These are phyloP conservation scores for Xylaria sp. DNA, from an alignment of 2,329 filamentous ascomycete species.

Conservation along the genomic window DNA sequence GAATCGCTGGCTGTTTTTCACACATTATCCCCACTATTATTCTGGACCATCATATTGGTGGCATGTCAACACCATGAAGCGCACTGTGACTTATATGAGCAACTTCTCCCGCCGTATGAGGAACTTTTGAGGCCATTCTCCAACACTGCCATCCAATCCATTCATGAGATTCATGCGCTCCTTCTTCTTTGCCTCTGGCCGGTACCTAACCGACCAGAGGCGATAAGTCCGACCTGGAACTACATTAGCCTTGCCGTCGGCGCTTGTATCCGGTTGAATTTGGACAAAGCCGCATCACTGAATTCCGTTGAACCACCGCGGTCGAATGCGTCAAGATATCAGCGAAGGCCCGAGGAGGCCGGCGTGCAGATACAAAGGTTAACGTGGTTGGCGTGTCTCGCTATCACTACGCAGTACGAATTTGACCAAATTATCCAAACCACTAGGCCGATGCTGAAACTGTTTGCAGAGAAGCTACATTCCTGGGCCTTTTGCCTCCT, in stretches of 20 bases:
- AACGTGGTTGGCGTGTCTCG: constrained; percentile 32
- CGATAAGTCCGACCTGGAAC: constrained; percentile 27
- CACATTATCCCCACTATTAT: constrained; percentile 24
- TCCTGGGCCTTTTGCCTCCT: constrained; percentile 30
- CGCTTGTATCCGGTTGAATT: constrained; percentile 28
- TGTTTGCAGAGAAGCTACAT: constrained; percentile 26
- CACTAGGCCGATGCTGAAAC: constrained; percentile 1
- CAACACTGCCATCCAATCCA: constrained; percentile 28
- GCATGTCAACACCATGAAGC: constrained; percentile 22
- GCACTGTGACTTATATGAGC: constrained; percentile 21
- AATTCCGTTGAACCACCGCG: constrained; percentile 1
- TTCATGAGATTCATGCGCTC: constrained; percentile 33
- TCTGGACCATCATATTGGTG: constrained; percentile 34
- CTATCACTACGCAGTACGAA: constrained; percentile 30
- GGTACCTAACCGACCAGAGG: constrained; percentile 15
- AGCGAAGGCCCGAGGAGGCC: neutral
- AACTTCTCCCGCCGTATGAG: constrained; percentile 17
- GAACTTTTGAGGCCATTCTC: constrained; percentile 22
- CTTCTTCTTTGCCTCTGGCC: constrained; percentile 33
- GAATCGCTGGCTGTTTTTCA: constrained; percentile 18
- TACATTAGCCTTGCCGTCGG: constrained; percentile 32
- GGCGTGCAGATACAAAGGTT: constrained; percentile 22
- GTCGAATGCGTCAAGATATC: neutral
- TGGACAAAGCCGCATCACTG: constrained; percentile 11
- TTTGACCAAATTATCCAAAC: neutral